phyloP scores from a whole-genome alignment of 2,329 filamentous ascomycete species.

The Sporothrix brasiliensis region DNA sequence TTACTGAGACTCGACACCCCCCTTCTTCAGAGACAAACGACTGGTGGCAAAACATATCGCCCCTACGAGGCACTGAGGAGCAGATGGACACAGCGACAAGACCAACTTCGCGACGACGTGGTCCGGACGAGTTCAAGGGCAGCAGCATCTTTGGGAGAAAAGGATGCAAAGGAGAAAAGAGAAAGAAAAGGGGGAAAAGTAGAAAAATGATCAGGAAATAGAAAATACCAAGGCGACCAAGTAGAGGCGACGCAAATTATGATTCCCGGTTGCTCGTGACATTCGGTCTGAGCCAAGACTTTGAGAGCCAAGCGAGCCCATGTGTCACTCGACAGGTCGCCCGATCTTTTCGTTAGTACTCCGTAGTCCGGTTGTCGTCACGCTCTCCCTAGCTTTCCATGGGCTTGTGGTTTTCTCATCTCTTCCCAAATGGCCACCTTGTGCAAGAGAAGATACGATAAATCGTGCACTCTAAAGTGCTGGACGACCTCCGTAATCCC shows the following conservation, averaged over 20 bases:
- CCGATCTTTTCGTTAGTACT: constrained; percentile 1
- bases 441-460: not conserved
- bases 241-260: not conserved
- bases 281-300: constrained; percentile 26
- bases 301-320: constrained; percentile 30
- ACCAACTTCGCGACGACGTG: not conserved
- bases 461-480: not conserved
- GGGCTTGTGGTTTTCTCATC: not conserved
- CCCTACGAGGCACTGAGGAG: constrained; percentile 2
- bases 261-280: constrained; percentile 8
- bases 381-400: constrained; percentile 2
- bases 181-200: not conserved
- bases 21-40: not conserved
- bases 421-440: not conserved
- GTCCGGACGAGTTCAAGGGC: not conserved
- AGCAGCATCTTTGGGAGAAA: not conserved
- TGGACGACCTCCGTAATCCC: not conserved
- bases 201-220: not conserved
- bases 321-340: constrained; percentile 29
- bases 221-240: not conserved
- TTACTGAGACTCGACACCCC: not conserved
- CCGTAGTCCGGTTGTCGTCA: not conserved
- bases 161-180: not conserved
- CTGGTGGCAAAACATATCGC: not conserved
- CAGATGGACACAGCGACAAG: not conserved